Base-by-base conservation (phyloP, 352 stramenopile species). In the Elongisporangium senticosum region DNA sequence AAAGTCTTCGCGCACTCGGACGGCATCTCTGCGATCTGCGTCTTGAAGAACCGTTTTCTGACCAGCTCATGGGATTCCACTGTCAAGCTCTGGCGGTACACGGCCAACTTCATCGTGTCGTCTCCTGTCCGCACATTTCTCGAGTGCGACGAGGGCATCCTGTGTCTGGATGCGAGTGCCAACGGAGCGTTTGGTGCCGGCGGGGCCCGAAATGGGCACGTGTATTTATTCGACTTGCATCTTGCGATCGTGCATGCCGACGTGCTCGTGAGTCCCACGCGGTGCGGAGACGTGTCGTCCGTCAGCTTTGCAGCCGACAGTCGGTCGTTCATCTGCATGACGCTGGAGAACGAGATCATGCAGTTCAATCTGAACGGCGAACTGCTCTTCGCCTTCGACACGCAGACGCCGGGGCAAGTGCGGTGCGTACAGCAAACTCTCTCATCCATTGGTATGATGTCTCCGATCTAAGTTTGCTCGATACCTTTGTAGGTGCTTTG, bases 1-100 rank as follows among this genome's bases (percentile, higher is more conserved):
- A 86, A 79, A 13, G 67, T 86, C 4, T 62, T 84, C 3, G 82
- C 81, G 1, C 84, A 93, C 40, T 74, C 71, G 2, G 80, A 90
- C 37, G 80, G 80, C 6, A 80, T 94, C 33, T 90, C 82, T 14
- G 82, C 78, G 14, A 75, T 94, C 26, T 79, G 75, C 23, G 74
- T 86, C 21, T 37, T 89, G 17, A 68, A 74, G 8, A 69, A 79
- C 17, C 75, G 75, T 0, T 83, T 92, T 40, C 51, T 90, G 19
- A 87, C 79, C n/a, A 87, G 79, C 26, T 92, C 82, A 4, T 90
- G 78, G 79, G 82, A 92, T 59, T 87, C 79, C 0, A 90, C 67
- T 0, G 71, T 92, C 59, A 92, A 90, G 58, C 54, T 88, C 20
- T 93, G 83, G 83, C 67, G 75, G 14, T 93, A 89, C 43, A 86